Percentiles rank a stretch among this genome's conserved stretches.
phyloP scores from a whole-genome alignment of 108 stramenopile genomes.

The Cyclotella kingstonii region DNA sequence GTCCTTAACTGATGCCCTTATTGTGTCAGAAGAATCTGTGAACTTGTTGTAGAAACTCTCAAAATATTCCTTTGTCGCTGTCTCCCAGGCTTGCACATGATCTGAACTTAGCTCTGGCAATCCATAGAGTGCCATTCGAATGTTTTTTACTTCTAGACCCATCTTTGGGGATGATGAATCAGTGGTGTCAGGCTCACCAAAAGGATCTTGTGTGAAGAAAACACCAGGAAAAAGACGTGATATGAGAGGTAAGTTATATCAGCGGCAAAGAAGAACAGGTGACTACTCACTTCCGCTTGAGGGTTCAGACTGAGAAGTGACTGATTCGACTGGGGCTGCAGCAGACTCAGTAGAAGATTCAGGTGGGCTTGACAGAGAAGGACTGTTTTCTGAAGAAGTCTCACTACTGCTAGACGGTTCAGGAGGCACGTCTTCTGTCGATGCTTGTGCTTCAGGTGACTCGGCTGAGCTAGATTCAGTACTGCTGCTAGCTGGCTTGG shows the following conservation, averaged over 20 bases:
- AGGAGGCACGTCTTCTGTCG: too few relatives aligned
- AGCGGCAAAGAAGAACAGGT: too few relatives aligned
- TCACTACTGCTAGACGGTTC: too few relatives aligned
- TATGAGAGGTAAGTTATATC: too few relatives aligned
- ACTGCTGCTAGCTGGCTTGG: too few relatives aligned
- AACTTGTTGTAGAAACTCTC: constrained; percentile 19
- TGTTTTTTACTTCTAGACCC: constrained; percentile 14
- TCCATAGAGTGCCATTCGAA: constrained; percentile 45
- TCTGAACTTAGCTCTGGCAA: constrained; percentile 12
- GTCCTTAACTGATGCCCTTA: constrained; percentile 13
- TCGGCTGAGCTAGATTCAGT: too few relatives aligned
- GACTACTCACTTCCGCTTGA: too few relatives aligned
- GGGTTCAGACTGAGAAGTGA: background rate
- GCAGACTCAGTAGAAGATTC: background rate
- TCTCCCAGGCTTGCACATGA: constrained; percentile 34
- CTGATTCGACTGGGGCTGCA: constrained; percentile 4
- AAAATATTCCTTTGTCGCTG: constrained; percentile 6
- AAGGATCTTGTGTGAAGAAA: constrained; percentile 8
- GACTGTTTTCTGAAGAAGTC: too few relatives aligned
- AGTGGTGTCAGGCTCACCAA: constrained; percentile 2
- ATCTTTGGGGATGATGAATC: constrained; percentile 6
- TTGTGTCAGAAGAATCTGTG: background rate
- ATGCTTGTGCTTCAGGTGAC: too few relatives aligned
- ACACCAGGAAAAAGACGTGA: too few relatives aligned
- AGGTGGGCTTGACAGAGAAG: too few relatives aligned